Base-by-base conservation (phyloP, 2,329 filamentous ascomycete species). In the Aspergillus intermedius region DNA sequence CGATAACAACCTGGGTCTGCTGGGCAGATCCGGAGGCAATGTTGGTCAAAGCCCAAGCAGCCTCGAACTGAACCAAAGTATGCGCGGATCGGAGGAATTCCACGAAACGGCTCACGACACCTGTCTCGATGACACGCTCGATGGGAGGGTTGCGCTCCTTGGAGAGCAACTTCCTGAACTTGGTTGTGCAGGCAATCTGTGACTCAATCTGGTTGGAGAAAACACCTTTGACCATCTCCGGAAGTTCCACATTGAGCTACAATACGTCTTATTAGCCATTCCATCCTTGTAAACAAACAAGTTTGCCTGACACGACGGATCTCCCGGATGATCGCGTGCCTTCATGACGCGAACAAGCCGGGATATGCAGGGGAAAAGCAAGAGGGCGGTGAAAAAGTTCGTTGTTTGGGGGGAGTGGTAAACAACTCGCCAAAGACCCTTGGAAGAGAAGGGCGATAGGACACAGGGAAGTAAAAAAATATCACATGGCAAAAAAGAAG, bases 71-170 rank as follows among this genome's bases (percentile, higher is more conserved):
- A 49, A 98, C 93, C 44, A 98, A 82, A 30, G 93, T 97, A 74
- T 98, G 93, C 56, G 93, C 93, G 48, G 93, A 98, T 68, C 89
- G 88, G 53, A 98, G 85, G 74, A 98, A 98, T 73, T 96, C 90
- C 73, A 98, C 93, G 66, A 98, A 98, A 67, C 93, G 87, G 77
- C 84, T 86, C 59, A 98, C 93, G 56, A 98, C 93, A 65, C 93
- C 93, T 51, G 93, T 97, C 81, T 97, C 95, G 74, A 98, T 98
- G 60, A 98, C 93, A 69, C 94, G 90, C 77, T 98, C 93, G 69
- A 98, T 98, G 42, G 93, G 93, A 42, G 93, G 93, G 77, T 98
- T 98, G 67, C 93, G 88, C 78, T 98, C 93, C 77, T 98, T 98
- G 59, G 90, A 96, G 23, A 98, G 79, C 39, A 98, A 82, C 80